These are phyloP conservation scores for Naganishia antarctica DNA, from an alignment of 768 basidiomycete species.

Conservation along the genomic window DNA sequence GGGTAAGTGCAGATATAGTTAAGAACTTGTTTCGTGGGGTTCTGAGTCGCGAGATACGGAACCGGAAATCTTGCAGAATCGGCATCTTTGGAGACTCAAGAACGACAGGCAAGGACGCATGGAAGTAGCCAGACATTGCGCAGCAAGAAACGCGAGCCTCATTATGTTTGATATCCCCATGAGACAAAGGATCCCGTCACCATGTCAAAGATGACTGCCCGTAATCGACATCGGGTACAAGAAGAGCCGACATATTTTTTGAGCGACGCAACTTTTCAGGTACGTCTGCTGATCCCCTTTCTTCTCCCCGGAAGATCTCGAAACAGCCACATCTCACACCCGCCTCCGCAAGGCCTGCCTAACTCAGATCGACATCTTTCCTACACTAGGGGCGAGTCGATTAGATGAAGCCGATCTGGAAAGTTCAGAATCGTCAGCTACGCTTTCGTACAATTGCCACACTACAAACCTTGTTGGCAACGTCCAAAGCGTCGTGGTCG, in stretches of 20 bases:
- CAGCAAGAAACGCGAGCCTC: slow-evolving; percentile 12
- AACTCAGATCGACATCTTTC: slow-evolving; percentile 18
- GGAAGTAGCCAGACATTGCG: no score
- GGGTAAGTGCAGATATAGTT: no score
- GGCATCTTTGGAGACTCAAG: no score
- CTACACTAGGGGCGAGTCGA: slow-evolving; percentile 26
- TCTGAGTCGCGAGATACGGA: no score
- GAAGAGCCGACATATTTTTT: slow-evolving; percentile 11
- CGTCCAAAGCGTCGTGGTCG: slow-evolving; percentile 94
- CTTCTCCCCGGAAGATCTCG: not conserved
- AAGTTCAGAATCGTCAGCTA: slow-evolving; percentile 11
- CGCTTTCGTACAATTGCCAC: not conserved
- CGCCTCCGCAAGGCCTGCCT: slow-evolving; percentile 5
- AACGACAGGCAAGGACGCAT: not conserved
- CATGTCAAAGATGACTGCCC: slow-evolving; percentile 7
- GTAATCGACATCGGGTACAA: slow-evolving; percentile 2
- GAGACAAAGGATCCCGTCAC: slow-evolving; percentile 22
- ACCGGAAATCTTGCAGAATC: no score
- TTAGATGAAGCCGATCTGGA: slow-evolving; percentile 90
- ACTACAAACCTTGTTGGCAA: slow-evolving; percentile 81
- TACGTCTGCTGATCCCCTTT: slow-evolving; percentile 1
- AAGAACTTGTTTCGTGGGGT: no score
- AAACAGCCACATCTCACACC: slow-evolving; percentile 2
- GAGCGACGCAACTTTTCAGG: not conserved
- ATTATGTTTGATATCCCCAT: slow-evolving; percentile 23